These are phyloP conservation scores for Cicer pinnatifidum DNA, from an alignment of 306 rosid genomes.

Conservation along the genomic window DNA sequence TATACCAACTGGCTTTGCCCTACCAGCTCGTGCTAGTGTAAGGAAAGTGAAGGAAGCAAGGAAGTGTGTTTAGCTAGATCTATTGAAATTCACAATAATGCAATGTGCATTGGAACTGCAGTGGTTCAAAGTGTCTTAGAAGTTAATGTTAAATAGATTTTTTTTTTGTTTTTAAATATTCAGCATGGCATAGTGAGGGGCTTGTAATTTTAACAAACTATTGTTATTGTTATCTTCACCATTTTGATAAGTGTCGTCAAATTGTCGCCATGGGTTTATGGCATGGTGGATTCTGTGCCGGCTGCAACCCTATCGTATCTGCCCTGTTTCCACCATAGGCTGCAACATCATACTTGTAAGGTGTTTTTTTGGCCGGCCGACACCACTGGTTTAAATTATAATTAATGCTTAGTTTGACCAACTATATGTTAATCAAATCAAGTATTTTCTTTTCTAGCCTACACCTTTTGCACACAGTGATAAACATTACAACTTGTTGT, in stretches of 20 bases:
- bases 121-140: constrained; percentile 9
- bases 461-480: background rate
- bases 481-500: constrained; percentile 2
- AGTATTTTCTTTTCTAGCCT: constrained; percentile 28
- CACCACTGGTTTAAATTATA: background rate
- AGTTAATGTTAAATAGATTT: background rate
- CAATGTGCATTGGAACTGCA: constrained; percentile 23
- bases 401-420: constrained; percentile 24
- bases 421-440: background rate
- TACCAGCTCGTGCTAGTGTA: background rate
- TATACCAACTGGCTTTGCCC: background rate
- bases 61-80: constrained; percentile 25
- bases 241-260: background rate
- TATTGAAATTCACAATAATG: constrained; percentile 18
- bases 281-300: background rate
- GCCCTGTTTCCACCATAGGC: background rate
- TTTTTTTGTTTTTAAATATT: background rate
- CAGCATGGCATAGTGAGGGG: constrained; percentile 21
- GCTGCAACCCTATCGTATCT: background rate
- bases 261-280: background rate
- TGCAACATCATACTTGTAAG: background rate
- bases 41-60: background rate
- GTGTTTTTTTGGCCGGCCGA: background rate
- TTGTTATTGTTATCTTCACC: constrained; percentile 9
- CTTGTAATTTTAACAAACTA: background rate